Evolutionary conservation across 2,329 filamentous ascomycete species (phyloP), one percentile per base, ranked within the genome.

Genomic region (Colletotrichum theobromicola): DNA sequence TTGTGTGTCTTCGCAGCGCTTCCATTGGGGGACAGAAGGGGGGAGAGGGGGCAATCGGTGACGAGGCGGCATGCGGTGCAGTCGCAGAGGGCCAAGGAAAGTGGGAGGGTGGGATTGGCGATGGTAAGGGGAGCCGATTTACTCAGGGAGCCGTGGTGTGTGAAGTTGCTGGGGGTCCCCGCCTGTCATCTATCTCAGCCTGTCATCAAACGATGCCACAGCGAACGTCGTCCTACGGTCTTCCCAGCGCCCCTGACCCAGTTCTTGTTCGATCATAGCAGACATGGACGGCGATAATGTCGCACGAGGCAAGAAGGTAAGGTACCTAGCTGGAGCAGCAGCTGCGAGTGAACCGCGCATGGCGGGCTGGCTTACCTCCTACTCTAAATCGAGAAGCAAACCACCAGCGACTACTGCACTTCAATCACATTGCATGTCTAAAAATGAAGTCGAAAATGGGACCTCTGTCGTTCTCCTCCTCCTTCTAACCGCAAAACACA

Each of bases 121-220:
- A 32, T 24, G 65, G 63, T 35, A 58, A 57, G n/a, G 55, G 70
- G 46, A 70, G 53, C 35, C 67, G 67, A 66, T 30, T 42, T 42
- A n/a, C 55, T 50, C 42, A 50, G n/a, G 42, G 42, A n/a, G 53
- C 13, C 35, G 66, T 50, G 66, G 32, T 61, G 66, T 26, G 66
- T 34, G 42, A 30, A 37, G 37, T 34, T 34, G 28, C 28, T 53
- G 15, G 18, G 8, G 24, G 7, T 28, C 55, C 55, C 68, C 68
- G 61, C 55, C 68, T 67, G 68, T 72, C 68, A 72, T 74, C 72
- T 74, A 74, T 74, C 68, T 72, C 68, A 67, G 68, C 68, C 68
- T 58, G 63, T 67, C 57, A 74, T 74, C 68, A 74, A 72, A 74
- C 72, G 32, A 21, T 50, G n/a, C 42, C 58, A 35, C 53, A 28